A percentile compares a stretch with the other conserved stretches of the same genome.
phyloP scores from a whole-genome alignment of 75 land plant species.

The Adiantum capillusveneris region DNA sequence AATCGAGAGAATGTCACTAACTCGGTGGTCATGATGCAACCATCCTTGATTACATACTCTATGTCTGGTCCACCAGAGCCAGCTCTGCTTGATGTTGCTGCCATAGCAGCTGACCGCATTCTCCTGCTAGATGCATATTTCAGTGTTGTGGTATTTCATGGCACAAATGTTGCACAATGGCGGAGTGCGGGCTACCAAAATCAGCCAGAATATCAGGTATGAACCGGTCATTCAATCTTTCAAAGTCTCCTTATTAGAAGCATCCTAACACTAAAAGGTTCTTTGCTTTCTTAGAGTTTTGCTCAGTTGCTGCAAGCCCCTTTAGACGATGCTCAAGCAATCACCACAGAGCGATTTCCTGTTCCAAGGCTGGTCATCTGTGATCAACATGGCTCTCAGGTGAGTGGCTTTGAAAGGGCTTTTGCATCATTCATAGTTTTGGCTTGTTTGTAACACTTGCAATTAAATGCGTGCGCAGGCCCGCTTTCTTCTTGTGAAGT shows the following conservation, averaged over 20 bases:
- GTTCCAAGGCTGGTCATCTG: constrained; percentile 87
- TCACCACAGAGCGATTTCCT: constrained; percentile 64
- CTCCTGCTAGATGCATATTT: constrained; percentile 88
- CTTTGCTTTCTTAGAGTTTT: constrained; percentile 35
- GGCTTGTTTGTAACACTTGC: neutral
- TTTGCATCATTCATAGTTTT: too few species aligned
- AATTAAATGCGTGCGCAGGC: constrained; percentile 22
- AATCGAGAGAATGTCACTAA: constrained; percentile 88
- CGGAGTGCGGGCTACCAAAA: constrained; percentile 88
- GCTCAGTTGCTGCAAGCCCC: constrained; percentile 72
- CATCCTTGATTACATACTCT: constrained; percentile 88
- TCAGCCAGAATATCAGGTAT: constrained; percentile 78
- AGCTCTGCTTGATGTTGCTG: constrained; percentile 85
- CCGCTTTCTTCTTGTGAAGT: constrained; percentile 70
- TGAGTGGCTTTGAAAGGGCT: constrained; percentile 9
- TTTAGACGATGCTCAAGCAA: constrained; percentile 61
- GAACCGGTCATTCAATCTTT: too few species aligned
- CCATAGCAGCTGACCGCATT: constrained; percentile 84
- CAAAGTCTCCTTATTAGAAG: too few species aligned
- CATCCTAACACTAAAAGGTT: too few species aligned
- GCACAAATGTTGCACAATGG: constrained; percentile 90
- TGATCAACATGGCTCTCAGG: constrained; percentile 87
- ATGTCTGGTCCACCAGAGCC: constrained; percentile 82
- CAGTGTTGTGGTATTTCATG: constrained; percentile 91
- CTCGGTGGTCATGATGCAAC: constrained; percentile 96